phyloP scores from a whole-genome alignment of 805 yeast species.

The Myxozyma neglecta region DNA sequence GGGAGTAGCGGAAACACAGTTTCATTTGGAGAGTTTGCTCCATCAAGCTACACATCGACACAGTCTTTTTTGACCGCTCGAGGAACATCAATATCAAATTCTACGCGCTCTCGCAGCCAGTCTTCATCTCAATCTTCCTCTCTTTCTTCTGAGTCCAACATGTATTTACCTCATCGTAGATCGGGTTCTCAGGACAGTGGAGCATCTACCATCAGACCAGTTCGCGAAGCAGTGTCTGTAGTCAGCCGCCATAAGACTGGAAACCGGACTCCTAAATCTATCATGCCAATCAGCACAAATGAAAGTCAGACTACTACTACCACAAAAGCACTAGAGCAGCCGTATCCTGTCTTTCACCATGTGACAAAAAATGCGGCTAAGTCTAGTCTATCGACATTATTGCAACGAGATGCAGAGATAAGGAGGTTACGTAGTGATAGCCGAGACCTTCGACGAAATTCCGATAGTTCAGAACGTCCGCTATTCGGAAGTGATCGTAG shows the following conservation, averaged over 20 bases:
- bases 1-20: background rate
- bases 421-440: constrained; percentile 7
- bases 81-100: constrained; percentile 20
- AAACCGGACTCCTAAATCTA: background rate
- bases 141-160: background rate
- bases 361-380: constrained; percentile 16
- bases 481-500: constrained; percentile 1
- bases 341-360: constrained; percentile 23
- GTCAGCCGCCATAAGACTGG: background rate
- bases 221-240: constrained; percentile 4
- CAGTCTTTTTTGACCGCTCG: constrained; percentile 30
- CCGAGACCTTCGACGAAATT: background rate
- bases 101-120: constrained; percentile 7
- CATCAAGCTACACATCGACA: constrained; percentile 28
- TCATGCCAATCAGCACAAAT: constrained; percentile 1
- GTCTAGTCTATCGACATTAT: constrained; percentile 14
- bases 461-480: background rate
- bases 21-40: constrained; percentile 20
- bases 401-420: constrained; percentile 20
- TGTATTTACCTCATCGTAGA: background rate
- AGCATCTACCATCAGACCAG: constrained; percentile 22
- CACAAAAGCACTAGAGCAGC: constrained; percentile 14
- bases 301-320: background rate
- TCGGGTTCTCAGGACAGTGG: constrained; percentile 13
- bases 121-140: constrained; percentile 8